Conservation (phyloP, 176 grass and related monocot species). For the Calamus simplicifolius region DNA sequence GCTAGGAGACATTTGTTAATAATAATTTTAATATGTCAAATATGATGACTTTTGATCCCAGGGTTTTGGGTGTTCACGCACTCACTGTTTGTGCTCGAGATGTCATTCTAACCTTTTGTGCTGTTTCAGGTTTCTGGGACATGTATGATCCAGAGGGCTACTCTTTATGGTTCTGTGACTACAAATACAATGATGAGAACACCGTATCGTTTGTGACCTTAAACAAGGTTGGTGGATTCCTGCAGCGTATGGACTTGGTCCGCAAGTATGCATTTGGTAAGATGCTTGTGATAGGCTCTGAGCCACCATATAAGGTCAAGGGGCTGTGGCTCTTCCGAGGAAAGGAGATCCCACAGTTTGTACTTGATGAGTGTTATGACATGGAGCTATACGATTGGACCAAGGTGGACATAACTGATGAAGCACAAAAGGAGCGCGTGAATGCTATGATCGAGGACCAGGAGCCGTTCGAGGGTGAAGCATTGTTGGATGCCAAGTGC, state of each 20-base stretch:
- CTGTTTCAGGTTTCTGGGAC: slow-evolving; percentile 83
- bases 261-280: slow-evolving; percentile 89
- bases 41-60: too few species aligned
- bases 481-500: slow-evolving; percentile 75
- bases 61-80: too few species aligned
- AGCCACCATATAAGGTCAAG: slow-evolving; percentile 70
- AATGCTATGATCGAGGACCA: slow-evolving; percentile 83
- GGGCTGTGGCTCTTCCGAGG: slow-evolving; percentile 83
- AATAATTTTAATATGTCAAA: too few species aligned
- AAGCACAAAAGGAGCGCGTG: slow-evolving; percentile 61
- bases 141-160: slow-evolving; percentile 98
- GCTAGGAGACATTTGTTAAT: too few species aligned
- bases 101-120: neutral
- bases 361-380: slow-evolving; percentile 72
- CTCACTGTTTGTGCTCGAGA: neutral
- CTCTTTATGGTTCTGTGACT: slow-evolving; percentile 98
- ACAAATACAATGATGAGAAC: slow-evolving; percentile 98
- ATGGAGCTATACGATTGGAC: slow-evolving; percentile 83
- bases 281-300: slow-evolving; percentile 70
- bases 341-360: slow-evolving; percentile 60
- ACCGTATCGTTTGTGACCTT: slow-evolving; percentile 72
- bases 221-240: slow-evolving; percentile 93
- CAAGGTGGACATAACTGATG: slow-evolving; percentile 69
- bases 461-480: slow-evolving; percentile 71
- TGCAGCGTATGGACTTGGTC: slow-evolving; percentile 84